Evolutionary conservation across 768 basidiomycete genomes (phyloP), one percentile per base, ranked within the genome.

Genomic region (Lentinula detonsa): DNA sequence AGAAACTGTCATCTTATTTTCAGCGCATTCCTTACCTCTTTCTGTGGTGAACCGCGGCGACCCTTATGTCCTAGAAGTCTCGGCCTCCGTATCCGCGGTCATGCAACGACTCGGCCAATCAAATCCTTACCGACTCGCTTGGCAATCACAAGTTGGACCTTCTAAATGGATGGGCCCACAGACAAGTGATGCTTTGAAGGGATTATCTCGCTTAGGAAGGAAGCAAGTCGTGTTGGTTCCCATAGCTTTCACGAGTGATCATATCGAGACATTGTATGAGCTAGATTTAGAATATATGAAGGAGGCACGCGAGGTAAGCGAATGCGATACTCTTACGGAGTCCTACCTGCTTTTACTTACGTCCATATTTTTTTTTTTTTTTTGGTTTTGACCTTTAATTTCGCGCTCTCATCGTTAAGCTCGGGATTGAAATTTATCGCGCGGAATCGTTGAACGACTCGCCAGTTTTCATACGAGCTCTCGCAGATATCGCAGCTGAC

Each of bases 81-180:
- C 95, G 16, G 91, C 95, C 15, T 88, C 95, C 13, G 97, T 98
- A 7, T 84, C 89, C 43, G 90, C 93, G 35, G 94, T 98, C 61
- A 98, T 99, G 95, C 80, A 87, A 64, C 82, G 90, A 52, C 80
- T 99, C 23, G 79, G 84, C 10, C 80, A 91, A 66, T 80, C 84
- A 46, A 92, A 92, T 71, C 91, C 96, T 3, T 97, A 89, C 75
- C 90, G 97, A 28, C 81, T 98, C 60, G 93, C 95, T 1, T 99
- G 97, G 97, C 97, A 99, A 77, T 92, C 89, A 5, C 90, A 98
- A 73, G 97, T 99, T 51, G 97, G 97, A 3, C 97, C 97, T 3
- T 90, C 88, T 40, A 91, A 95, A 18, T 98, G 97, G 97, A 92
- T 98, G 84, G 97, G 97, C 4, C 94, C 93, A 78, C 95, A 98